These are phyloP conservation scores for Allantophomopsis cytisporea DNA, from an alignment of 2,329 filamentous ascomycete species.

Conservation along the genomic window DNA sequence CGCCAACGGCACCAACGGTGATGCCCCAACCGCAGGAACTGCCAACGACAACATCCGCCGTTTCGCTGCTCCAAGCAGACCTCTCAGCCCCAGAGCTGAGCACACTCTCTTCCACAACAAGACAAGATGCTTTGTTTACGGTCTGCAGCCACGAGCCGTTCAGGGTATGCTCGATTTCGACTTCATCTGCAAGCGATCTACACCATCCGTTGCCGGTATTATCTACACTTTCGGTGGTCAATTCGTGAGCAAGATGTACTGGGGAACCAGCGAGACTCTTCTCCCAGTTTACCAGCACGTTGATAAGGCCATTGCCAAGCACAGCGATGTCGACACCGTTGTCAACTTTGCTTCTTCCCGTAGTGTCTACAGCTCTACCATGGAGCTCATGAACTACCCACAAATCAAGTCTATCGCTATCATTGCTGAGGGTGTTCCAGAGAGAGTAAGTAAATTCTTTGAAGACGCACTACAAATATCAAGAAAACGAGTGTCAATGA, in stretches of 20 bases:
- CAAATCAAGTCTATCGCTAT: constrained; percentile 99
- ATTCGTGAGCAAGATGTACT: constrained; percentile 99
- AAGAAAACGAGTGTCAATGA: background rate
- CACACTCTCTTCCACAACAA: constrained; percentile 98
- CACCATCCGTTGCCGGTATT: constrained; percentile 93
- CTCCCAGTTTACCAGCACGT: constrained; percentile 96
- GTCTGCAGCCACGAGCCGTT: constrained; percentile 87
- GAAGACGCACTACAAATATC: background rate
- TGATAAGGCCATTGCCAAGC: constrained; percentile 87
- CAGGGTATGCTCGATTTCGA: constrained; percentile 98
- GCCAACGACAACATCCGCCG: constrained; percentile 99
- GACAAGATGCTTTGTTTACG: constrained; percentile 99
- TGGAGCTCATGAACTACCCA: constrained; percentile 95
- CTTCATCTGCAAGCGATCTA: constrained; percentile 99
- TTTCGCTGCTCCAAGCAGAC: constrained; percentile 85
- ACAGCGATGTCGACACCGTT: constrained; percentile 90
- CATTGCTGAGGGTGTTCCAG: constrained; percentile 97
- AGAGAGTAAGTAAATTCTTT: constrained; percentile 55
- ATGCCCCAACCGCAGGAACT: constrained; percentile 30
- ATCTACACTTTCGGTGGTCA: constrained; percentile 99
- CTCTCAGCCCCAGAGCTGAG: constrained; percentile 73
- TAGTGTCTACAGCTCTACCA: constrained; percentile 95
- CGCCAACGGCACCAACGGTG: constrained; percentile 30
- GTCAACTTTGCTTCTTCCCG: constrained; percentile 99
- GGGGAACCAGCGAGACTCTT: constrained; percentile 98